Evolutionary conservation across 169 alveolate species (phyloP).

Genomic region (Eimeria acervulina): DNA sequence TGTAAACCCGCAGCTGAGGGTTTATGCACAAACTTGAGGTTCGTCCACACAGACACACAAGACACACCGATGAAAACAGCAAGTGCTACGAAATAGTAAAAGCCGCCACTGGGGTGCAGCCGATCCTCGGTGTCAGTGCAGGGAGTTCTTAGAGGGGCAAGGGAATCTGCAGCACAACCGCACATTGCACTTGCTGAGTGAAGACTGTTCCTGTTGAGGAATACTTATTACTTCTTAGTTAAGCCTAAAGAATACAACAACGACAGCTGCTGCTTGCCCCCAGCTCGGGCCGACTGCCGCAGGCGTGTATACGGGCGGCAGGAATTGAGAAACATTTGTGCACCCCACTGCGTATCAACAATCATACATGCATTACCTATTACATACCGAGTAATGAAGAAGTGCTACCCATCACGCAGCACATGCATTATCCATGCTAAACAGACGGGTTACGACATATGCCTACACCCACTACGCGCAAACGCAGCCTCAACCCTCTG

Average conservation of each 20-base stretch:
- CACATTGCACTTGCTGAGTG: neutral
- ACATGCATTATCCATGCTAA: neutral
- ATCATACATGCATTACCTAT: neutral
- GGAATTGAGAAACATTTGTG: neutral
- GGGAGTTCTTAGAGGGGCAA: conserved; percentile 54
- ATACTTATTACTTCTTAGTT: neutral
- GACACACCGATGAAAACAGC: conserved; percentile 10
- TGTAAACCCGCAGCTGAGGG: neutral
- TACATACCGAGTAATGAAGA: neutral
- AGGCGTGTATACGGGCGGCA: neutral
- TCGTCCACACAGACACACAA: neutral
- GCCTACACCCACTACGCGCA: neutral
- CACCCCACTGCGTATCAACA: neutral
- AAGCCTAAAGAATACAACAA: neutral
- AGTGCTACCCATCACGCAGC: neutral
- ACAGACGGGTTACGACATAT: neutral
- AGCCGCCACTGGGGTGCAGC: conserved; percentile 34
- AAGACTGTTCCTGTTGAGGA: no score
- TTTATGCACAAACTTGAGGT: neutral
- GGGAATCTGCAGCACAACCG: conserved; percentile 63
- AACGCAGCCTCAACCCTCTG: neutral
- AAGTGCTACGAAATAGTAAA: conserved; percentile 52
- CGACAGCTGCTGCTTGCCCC: neutral
- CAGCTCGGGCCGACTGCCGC: neutral
- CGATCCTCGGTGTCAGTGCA: conserved; percentile 18